Percentiles rank a stretch among this genome's conserved stretches.
These are phyloP conservation scores for Pseudogymnoascus sp. DNA, from an alignment of 2,329 filamentous ascomycete species.

Conservation along the genomic window DNA sequence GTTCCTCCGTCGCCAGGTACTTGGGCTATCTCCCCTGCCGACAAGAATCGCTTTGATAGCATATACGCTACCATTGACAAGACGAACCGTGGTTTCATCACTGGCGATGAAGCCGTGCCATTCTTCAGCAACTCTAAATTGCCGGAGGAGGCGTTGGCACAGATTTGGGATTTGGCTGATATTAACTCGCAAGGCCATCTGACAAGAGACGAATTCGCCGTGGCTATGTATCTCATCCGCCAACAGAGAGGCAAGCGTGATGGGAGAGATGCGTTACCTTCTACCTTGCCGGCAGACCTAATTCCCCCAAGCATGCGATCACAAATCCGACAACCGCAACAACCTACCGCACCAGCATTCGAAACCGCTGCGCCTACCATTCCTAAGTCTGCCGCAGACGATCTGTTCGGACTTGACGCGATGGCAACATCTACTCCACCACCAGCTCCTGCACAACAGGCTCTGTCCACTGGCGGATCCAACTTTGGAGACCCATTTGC, in stretches of 20 bases:
- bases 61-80: constrained; percentile 82
- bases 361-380: constrained; percentile 35
- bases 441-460: constrained; percentile 48
- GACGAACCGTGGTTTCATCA: constrained; percentile 71
- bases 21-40: constrained; percentile 74
- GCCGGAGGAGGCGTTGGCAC: constrained; percentile 78
- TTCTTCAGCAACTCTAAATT: constrained; percentile 92
- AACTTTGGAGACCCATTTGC: constrained; percentile 38
- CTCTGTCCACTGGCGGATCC: constrained; percentile 68
- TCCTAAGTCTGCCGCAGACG: constrained; percentile 79
- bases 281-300: constrained; percentile 69
- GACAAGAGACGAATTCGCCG: constrained; percentile 84
- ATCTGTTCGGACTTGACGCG: constrained; percentile 86
- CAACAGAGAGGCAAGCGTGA: constrained; percentile 72
- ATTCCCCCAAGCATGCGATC: constrained; percentile 79
- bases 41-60: constrained; percentile 81
- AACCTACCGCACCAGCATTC: constrained; percentile 36
- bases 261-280: constrained; percentile 53
- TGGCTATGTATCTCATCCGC: constrained; percentile 94
- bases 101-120: constrained; percentile 84
- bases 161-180: constrained; percentile 96
- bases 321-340: constrained; percentile 40
- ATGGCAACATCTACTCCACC: constrained; percentile 41
- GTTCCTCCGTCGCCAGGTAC: constrained; percentile 35
- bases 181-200: constrained; percentile 84